These are phyloP conservation scores for Pluteus cervinus DNA, from an alignment of 768 basidiomycete species.

Conservation along the genomic window DNA sequence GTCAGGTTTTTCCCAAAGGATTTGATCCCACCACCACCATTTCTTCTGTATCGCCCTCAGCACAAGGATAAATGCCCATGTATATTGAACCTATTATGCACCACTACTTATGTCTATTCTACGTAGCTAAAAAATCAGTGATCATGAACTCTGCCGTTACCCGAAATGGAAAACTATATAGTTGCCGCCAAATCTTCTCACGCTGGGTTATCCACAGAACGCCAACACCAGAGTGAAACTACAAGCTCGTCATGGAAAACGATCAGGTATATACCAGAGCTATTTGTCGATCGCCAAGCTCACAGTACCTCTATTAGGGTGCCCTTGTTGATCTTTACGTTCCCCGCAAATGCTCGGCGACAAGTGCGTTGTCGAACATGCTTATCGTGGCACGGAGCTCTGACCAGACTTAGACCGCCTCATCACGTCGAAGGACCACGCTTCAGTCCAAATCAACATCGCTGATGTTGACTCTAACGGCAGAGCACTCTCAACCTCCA, in stretches of 20 bases:
- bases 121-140: background rate
- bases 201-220: conserved; percentile 22
- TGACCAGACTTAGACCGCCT: conserved; percentile 73
- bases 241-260: conserved; percentile 73
- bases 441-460: conserved; percentile 94
- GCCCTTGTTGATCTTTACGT: conserved; percentile 99
- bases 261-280: conserved; percentile 56
- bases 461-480: conserved; percentile 91
- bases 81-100: no score
- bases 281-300: conserved; percentile 5
- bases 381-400: conserved; percentile 4
- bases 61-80: background rate
- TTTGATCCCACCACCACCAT: conserved; percentile 49
- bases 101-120: background rate
- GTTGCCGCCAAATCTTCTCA: conserved; percentile 29
- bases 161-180: conserved; percentile 25
- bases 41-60: background rate
- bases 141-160: background rate
- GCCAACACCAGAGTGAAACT: conserved; percentile 15
- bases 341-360: conserved; percentile 98
- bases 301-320: conserved; percentile 48
- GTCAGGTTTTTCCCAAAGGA: conserved; percentile 80
- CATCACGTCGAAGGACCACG: conserved; percentile 98
- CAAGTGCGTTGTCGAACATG: conserved; percentile 56
- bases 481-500: conserved; percentile 69